Percentiles rank a stretch among this genome's conserved stretches.
Conservation (phyloP, 164 flowering plant genomes). For the Piper betle region DNA sequence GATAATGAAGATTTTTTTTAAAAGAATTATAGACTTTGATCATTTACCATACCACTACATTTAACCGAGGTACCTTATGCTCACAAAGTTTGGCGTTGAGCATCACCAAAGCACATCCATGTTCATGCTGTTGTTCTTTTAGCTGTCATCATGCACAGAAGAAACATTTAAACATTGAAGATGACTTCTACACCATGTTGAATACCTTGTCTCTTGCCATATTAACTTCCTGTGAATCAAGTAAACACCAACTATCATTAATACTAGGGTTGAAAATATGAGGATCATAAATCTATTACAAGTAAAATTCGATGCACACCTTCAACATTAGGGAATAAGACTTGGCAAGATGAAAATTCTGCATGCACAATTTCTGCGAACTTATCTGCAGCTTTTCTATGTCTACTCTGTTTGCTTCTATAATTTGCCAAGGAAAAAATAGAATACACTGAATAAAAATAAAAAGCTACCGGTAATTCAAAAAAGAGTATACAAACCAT, state of each 20-base stretch:
- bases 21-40: too few species aligned
- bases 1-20: too few species aligned
- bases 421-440: not conserved
- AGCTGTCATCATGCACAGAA: slow-evolving; percentile 20
- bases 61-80: slow-evolving; percentile 25
- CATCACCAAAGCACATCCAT: slow-evolving; percentile 45
- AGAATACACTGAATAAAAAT: not conserved
- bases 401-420: not conserved
- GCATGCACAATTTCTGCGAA: not conserved
- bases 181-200: not conserved
- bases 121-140: slow-evolving; percentile 58
- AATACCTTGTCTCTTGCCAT: slow-evolving; percentile 54
- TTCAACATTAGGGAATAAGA: not conserved
- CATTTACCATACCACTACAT: not conserved
- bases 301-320: not conserved
- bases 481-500: too few species aligned
- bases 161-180: too few species aligned
- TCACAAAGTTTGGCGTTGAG: slow-evolving; percentile 36
- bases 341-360: slow-evolving; percentile 2
- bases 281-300: too few species aligned
- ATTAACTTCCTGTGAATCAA: slow-evolving; percentile 66
- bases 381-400: not conserved
- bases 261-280: too few species aligned
- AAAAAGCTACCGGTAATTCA: not conserved
- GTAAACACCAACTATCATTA: too few species aligned